phyloP scores from a whole-genome alignment of 2,329 filamentous ascomycete species.

The Fusarium falciforme region DNA sequence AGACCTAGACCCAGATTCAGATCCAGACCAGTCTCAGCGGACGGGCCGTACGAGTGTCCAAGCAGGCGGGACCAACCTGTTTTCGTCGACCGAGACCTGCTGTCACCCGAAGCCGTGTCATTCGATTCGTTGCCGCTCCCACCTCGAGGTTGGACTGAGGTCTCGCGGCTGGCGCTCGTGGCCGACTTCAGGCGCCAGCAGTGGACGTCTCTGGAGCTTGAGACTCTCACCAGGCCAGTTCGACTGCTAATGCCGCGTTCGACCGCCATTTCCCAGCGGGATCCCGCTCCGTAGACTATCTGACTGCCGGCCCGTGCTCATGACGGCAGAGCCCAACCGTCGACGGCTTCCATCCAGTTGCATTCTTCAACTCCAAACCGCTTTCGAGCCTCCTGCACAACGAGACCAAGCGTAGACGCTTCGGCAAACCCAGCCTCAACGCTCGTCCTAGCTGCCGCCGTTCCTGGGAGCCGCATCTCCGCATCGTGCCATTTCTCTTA shows the following conservation, averaged over 20 bases:
- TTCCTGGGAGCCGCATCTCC: slow-evolving; percentile 12
- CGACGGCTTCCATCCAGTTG: background rate
- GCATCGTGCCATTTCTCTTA: slow-evolving; percentile 16
- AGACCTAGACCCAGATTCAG: slow-evolving; percentile 40
- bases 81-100: slow-evolving; percentile 42
- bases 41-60: slow-evolving; percentile 39
- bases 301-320: slow-evolving; percentile 4
- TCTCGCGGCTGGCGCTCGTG: slow-evolving; percentile 16
- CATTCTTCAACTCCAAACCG: slow-evolving; percentile 17
- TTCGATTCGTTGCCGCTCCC: slow-evolving; percentile 35
- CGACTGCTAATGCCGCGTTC: slow-evolving; percentile 24
- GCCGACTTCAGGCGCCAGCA: slow-evolving; percentile 23
- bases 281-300: slow-evolving; percentile 4
- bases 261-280: slow-evolving; percentile 12
- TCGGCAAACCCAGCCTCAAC: background rate
- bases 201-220: slow-evolving; percentile 9
- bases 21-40: slow-evolving; percentile 40
- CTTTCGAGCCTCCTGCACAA: slow-evolving; percentile 21
- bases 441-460: slow-evolving; percentile 5
- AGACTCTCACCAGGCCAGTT: background rate
- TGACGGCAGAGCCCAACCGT: slow-evolving; percentile 13
- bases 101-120: slow-evolving; percentile 34
- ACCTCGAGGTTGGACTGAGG: slow-evolving; percentile 9
- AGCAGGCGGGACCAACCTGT: slow-evolving; percentile 32
- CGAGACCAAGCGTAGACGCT: slow-evolving; percentile 19